Evolutionary conservation across 306 rosid species (phyloP).

Genomic region (Echinosophora koreensis): DNA sequence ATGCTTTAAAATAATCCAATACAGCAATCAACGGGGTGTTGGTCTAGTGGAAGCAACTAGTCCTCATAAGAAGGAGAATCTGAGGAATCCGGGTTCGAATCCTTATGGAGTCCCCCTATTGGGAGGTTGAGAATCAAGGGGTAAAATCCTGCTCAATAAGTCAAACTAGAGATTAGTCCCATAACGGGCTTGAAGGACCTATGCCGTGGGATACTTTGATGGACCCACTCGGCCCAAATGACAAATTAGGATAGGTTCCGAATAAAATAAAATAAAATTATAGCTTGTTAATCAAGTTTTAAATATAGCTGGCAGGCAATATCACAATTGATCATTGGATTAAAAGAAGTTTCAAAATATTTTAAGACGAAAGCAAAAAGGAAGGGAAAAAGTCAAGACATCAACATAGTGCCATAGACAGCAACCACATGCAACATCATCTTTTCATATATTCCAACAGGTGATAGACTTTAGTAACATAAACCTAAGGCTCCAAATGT

Average conservation of each 20-base stretch:
- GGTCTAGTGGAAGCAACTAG: no score
- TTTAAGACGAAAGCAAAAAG: neutral
- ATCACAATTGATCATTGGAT: neutral
- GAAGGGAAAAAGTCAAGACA: neutral
- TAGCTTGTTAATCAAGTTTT: neutral
- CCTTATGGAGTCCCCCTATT: no score
- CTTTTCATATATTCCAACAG: neutral
- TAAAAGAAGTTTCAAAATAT: neutral
- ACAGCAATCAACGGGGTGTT: neutral
- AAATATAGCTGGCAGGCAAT: neutral
- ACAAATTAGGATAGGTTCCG: no score
- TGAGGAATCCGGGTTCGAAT: no score
- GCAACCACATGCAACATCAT: neutral
- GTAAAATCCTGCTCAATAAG: no score
- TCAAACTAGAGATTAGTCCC: no score
- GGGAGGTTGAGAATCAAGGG: no score
- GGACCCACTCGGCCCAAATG: no score
- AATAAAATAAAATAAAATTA: no score
- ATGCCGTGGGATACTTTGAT: no score
- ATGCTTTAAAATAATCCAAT: neutral
- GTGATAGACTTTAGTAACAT: constrained; percentile 24
- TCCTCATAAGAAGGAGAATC: no score
- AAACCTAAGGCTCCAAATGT: neutral
- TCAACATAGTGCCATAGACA: constrained; percentile 24
- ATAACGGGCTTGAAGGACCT: no score